phyloP scores from a whole-genome alignment of 305 asterid species.

The Fraxinus paxiana region DNA sequence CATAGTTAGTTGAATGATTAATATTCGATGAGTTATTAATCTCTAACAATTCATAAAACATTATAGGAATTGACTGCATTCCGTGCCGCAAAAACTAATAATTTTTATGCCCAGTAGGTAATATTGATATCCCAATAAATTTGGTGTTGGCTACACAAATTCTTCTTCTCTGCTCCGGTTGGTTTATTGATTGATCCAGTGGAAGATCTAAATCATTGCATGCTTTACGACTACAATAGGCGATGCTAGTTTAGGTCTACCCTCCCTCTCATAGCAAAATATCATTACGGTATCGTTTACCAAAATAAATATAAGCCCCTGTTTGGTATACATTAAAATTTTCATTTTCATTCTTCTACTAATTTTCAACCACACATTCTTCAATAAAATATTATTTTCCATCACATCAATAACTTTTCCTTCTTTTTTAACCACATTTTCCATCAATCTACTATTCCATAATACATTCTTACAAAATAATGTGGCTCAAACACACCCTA shows the following conservation, averaged over 20 bases:
- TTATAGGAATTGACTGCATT: not conserved
- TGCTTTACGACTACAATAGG: not conserved
- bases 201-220: not conserved
- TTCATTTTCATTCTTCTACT: no score
- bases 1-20: not conserved
- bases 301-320: not conserved
- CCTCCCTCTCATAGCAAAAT: not conserved
- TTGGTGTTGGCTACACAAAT: not conserved
- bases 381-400: no score
- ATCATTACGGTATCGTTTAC: not conserved
- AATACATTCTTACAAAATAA: no score
- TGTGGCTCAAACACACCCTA: no score
- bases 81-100: not conserved
- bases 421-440: no score
- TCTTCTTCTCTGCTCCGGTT: not conserved
- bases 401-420: no score
- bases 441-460: no score
- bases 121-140: not conserved
- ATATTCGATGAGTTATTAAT: not conserved
- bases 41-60: not conserved
- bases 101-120: not conserved
- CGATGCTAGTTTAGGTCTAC: not conserved
- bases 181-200: not conserved
- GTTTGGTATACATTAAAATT: no score
- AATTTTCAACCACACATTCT: no score